Evolutionary conservation across 2,329 filamentous ascomycete genomes (phyloP).

Genomic region (Beauveria bassiana): DNA sequence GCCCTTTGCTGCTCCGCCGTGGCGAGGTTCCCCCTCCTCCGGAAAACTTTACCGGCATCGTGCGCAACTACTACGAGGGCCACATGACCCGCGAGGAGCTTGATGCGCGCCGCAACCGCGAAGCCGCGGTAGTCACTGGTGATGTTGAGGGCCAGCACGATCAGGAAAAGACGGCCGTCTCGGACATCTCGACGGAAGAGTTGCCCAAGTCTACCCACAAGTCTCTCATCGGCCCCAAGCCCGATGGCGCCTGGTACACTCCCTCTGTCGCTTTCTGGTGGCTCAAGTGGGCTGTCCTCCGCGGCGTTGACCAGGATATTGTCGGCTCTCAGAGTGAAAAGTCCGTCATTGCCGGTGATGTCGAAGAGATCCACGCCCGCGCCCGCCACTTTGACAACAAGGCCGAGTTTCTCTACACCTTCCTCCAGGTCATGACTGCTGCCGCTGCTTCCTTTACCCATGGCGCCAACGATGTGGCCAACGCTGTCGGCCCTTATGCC

Average conservation of each 20-base stretch:
- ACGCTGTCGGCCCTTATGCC: slow-evolving; percentile 55
- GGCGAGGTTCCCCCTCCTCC: slow-evolving; percentile 34
- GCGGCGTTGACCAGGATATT: slow-evolving; percentile 38
- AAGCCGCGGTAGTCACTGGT: slow-evolving; percentile 13
- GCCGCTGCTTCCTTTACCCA: slow-evolving; percentile 57
- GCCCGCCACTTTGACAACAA: slow-evolving; percentile 55
- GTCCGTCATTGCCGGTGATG: slow-evolving; percentile 41
- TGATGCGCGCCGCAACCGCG: slow-evolving; percentile 29
- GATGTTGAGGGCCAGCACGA: slow-evolving; percentile 19
- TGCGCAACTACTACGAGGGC: slow-evolving; percentile 50
- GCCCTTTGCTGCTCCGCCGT: slow-evolving; percentile 43
- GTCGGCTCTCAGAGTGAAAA: slow-evolving; percentile 28
- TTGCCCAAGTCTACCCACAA: slow-evolving; percentile 24
- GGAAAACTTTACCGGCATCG: slow-evolving; percentile 29
- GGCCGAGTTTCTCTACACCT: slow-evolving; percentile 53
- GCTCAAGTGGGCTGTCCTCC: slow-evolving; percentile 37
- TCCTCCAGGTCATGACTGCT: slow-evolving; percentile 53
- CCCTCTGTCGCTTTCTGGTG: slow-evolving; percentile 36
- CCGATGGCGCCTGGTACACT: slow-evolving; percentile 35
- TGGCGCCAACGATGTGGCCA: slow-evolving; percentile 60
- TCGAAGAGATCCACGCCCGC: slow-evolving; percentile 47
- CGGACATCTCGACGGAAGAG: slow-evolving; percentile 24
- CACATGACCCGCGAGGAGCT: slow-evolving; percentile 48
- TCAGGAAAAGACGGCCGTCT: slow-evolving; percentile 22
- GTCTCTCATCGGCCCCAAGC: slow-evolving; percentile 31